A percentile compares a stretch with the other conserved stretches of the same genome.
Conservation (phyloP, 768 basidiomycete species). For the Russula sp. region DNA sequence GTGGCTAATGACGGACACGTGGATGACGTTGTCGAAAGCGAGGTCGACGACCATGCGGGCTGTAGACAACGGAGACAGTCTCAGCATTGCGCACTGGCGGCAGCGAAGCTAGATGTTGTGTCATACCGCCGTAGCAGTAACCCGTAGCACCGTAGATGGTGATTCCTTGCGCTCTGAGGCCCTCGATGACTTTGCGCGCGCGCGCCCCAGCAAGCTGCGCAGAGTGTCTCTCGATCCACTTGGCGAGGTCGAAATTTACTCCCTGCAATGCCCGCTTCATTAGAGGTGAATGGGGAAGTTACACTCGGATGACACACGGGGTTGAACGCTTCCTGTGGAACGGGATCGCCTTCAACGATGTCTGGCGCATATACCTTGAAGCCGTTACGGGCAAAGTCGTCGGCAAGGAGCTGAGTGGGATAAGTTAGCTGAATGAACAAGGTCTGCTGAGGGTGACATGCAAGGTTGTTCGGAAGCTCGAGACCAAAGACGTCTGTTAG, state of each 20-base stretch:
- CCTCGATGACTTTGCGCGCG: conserved; percentile 27
- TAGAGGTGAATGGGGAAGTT: background rate
- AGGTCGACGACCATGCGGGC: conserved; percentile 30
- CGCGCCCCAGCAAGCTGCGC: conserved; percentile 18
- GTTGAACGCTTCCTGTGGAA: conserved; percentile 23
- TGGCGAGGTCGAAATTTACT: background rate
- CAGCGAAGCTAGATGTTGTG: no score
- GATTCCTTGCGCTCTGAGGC: conserved; percentile 31
- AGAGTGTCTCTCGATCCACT: conserved; percentile 23
- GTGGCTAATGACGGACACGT: conserved; percentile 40
- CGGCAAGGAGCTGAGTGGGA: conserved; percentile 35
- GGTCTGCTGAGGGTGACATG: background rate
- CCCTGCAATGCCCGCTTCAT: conserved; percentile 1
- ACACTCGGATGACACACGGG: conserved; percentile 13
- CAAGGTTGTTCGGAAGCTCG: conserved; percentile 32
- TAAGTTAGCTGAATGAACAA: background rate
- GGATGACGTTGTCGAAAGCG: conserved; percentile 37
- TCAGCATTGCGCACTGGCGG: background rate
- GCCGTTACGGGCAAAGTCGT: conserved; percentile 40
- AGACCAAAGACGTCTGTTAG: conserved; percentile 37
- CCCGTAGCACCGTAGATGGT: conserved; percentile 29
- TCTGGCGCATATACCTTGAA: conserved; percentile 27
- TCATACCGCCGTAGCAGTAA: conserved; percentile 28
- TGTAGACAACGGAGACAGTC: background rate
- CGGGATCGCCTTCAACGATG: conserved; percentile 27